A percentile compares a stretch with the other conserved stretches of the same genome.
These are phyloP conservation scores for Claviceps pazoutovae DNA, from an alignment of 2,329 filamentous ascomycete species.

Conservation along the genomic window DNA sequence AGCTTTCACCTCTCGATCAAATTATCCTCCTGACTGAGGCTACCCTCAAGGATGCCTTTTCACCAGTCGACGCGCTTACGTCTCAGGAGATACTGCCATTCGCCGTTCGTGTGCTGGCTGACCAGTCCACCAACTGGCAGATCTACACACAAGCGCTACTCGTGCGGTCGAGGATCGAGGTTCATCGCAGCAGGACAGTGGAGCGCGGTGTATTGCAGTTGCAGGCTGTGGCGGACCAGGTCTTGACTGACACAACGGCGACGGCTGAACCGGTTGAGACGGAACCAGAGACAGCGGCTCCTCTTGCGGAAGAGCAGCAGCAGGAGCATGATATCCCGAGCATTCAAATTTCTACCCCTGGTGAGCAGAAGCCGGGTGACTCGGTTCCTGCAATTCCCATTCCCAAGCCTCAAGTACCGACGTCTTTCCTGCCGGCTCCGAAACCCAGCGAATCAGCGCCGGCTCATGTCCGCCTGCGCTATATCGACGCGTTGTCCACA, in stretches of 20 bases:
- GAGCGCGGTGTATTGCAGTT: constrained; percentile 85
- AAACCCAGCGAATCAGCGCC: constrained; percentile 67
- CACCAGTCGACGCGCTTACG: constrained; percentile 71
- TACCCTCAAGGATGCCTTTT: constrained; percentile 77
- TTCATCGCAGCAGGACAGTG: constrained; percentile 72
- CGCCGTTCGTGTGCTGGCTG: constrained; percentile 72
- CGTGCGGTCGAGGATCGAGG: constrained; percentile 78
- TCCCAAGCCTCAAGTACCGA: constrained; percentile 31
- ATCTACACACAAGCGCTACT: constrained; percentile 90
- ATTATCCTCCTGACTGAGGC: constrained; percentile 79
- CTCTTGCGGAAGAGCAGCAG: neutral
- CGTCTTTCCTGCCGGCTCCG: constrained; percentile 68
- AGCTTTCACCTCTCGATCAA: constrained; percentile 71
- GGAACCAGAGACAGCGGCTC: constrained; percentile 15
- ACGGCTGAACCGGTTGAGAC: constrained; percentile 12
- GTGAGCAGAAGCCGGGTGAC: constrained; percentile 13
- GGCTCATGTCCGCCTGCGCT: constrained; percentile 60
- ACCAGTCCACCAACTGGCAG: constrained; percentile 93
- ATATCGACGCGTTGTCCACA: constrained; percentile 70
- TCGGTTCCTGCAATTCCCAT: constrained; percentile 2
- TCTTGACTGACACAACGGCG: constrained; percentile 66
- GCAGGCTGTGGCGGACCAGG: constrained; percentile 89
- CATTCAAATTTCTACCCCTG: constrained; percentile 30
- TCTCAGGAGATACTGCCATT: constrained; percentile 91
- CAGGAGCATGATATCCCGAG: constrained; percentile 24